phyloP scores from a whole-genome alignment of 1,139 yeast species.

The Petasospora fabianii region DNA sequence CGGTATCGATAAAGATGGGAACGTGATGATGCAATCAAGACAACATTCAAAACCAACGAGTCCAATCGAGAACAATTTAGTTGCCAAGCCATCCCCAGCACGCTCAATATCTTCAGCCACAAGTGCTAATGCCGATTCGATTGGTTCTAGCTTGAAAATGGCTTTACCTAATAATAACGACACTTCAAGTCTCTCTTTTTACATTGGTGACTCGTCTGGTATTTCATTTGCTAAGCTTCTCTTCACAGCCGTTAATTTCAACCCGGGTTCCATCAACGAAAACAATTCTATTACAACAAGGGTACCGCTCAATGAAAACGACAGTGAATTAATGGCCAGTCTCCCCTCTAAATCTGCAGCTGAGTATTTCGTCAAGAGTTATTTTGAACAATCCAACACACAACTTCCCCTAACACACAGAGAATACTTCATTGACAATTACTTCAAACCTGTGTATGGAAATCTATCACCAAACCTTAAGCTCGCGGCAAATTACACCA shows the following conservation, averaged over 20 bases:
- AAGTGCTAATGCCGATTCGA: slow-evolving; percentile 14
- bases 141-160: slow-evolving; percentile 20
- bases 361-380: slow-evolving; percentile 58
- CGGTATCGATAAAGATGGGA: slow-evolving; percentile 35
- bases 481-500: slow-evolving; percentile 59
- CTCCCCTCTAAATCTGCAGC: slow-evolving; percentile 75
- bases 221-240: slow-evolving; percentile 72
- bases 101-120: slow-evolving; percentile 8
- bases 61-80: slow-evolving; percentile 12
- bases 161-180: slow-evolving; percentile 22
- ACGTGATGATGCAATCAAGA: not conserved
- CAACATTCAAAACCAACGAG: not conserved
- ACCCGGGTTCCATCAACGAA: slow-evolving; percentile 31
- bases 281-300: slow-evolving; percentile 28
- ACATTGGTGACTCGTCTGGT: slow-evolving; percentile 54
- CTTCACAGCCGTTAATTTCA: slow-evolving; percentile 70
- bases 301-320: slow-evolving; percentile 23
- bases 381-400: slow-evolving; percentile 75
- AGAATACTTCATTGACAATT: slow-evolving; percentile 61
- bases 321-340: slow-evolving; percentile 23
- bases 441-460: slow-evolving; percentile 80
- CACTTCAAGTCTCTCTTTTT: slow-evolving; percentile 28
- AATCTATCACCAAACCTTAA: slow-evolving; percentile 49
- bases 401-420: slow-evolving; percentile 82
- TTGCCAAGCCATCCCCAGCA: slow-evolving; percentile 6